These are phyloP conservation scores for Talinum fruticosum DNA, from an alignment of 148 eudicot species.

Conservation along the genomic window DNA sequence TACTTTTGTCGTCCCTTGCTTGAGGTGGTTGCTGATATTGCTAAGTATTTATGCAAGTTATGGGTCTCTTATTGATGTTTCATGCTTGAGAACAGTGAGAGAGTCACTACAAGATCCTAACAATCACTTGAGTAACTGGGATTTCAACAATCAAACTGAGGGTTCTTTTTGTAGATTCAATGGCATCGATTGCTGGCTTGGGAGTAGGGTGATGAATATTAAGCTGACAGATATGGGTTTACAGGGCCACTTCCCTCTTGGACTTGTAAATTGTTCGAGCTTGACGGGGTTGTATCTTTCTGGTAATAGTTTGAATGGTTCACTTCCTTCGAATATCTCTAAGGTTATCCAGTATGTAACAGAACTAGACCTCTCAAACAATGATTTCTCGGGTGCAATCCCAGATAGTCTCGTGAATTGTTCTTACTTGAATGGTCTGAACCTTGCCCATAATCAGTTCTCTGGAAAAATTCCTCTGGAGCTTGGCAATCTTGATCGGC, in stretches of 20 bases:
- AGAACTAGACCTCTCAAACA: slow-evolving; percentile 33
- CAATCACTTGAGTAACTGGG: slow-evolving; percentile 33
- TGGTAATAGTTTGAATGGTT: slow-evolving; percentile 31
- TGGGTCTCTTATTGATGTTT: slow-evolving; percentile 37
- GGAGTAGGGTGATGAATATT: slow-evolving; percentile 39
- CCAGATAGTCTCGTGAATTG: slow-evolving; percentile 34
- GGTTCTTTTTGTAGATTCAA: slow-evolving; percentile 41
- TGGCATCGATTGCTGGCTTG: slow-evolving; percentile 52
- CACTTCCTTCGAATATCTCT: slow-evolving; percentile 38
- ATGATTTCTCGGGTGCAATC: slow-evolving; percentile 34
- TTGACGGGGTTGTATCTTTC: slow-evolving; percentile 40
- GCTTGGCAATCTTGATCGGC: slow-evolving; percentile 32
- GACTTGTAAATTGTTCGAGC: slow-evolving; percentile 34
- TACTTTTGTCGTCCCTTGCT: slow-evolving; percentile 16
- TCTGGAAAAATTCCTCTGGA: slow-evolving; percentile 39
- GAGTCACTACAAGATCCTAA: slow-evolving; percentile 31
- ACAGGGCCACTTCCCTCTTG: slow-evolving; percentile 38
- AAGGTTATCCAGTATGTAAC: slow-evolving; percentile 23
- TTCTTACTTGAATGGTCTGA: slow-evolving; percentile 32
- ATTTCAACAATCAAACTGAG: slow-evolving; percentile 40
- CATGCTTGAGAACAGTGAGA: slow-evolving; percentile 29
- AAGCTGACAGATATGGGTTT: slow-evolving; percentile 40
- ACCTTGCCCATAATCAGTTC: slow-evolving; percentile 34
- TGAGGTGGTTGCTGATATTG: slow-evolving; percentile 23
- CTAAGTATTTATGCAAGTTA: slow-evolving; percentile 19